phyloP scores from a whole-genome alignment of 805 yeast genomes.

The Kodamaea restingae region DNA sequence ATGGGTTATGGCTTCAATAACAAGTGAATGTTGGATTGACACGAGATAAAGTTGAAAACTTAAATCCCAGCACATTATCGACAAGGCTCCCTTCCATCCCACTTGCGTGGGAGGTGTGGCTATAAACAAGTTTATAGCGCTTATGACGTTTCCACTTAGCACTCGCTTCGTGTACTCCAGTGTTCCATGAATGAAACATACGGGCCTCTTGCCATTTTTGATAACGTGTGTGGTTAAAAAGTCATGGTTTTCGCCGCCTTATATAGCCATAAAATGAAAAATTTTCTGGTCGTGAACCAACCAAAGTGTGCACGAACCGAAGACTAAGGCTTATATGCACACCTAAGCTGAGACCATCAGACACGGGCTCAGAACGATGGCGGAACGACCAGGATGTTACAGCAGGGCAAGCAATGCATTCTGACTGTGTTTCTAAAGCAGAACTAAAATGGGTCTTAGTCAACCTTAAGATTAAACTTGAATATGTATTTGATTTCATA shows the following conservation, averaged over 20 bases:
- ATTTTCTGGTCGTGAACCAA: neutral
- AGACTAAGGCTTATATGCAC: neutral
- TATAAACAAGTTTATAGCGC: conserved; percentile 9
- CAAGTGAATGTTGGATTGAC: no score
- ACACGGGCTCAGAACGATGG: neutral
- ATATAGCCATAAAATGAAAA: neutral
- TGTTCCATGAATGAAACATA: conserved; percentile 30
- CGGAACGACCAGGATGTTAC: no score
- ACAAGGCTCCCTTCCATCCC: conserved; percentile 43
- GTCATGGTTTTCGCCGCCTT: neutral
- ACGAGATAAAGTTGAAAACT: no score
- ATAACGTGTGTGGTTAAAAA: conserved; percentile 15
- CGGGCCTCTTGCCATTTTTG: conserved; percentile 53
- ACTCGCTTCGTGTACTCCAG: conserved; percentile 15
- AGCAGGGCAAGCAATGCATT: no score
- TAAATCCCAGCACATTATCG: conserved; percentile 27
- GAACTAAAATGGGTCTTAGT: no score
- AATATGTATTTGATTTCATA: no score
- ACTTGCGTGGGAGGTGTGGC: conserved; percentile 6
- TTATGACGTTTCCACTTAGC: conserved; percentile 15
- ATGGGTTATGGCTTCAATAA: no score
- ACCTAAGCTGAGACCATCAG: neutral
- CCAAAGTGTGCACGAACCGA: neutral
- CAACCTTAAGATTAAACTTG: no score
- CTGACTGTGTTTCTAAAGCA: no score